These are phyloP conservation scores for Protomyces macrosporus DNA, from an alignment of 1,139 yeast genomes.

Conservation along the genomic window DNA sequence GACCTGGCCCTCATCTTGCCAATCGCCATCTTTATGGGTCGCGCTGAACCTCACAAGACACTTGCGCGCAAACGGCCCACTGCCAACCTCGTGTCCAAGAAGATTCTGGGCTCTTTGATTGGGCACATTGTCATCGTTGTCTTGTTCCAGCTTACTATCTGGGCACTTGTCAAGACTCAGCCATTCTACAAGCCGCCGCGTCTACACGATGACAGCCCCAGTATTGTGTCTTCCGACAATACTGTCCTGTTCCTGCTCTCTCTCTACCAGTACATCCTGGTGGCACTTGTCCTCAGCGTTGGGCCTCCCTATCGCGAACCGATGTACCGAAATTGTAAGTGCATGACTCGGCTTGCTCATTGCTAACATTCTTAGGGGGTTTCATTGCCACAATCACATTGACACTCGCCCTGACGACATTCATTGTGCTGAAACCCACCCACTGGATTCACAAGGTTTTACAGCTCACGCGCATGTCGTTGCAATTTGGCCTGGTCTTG, in stretches of 20 bases:
- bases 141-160: slow-evolving; percentile 60
- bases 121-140: slow-evolving; percentile 63
- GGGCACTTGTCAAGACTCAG: slow-evolving; percentile 52
- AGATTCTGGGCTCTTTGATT: slow-evolving; percentile 71
- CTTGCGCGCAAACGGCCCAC: slow-evolving; percentile 76
- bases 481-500: slow-evolving; percentile 50
- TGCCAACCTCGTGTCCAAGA: slow-evolving; percentile 85
- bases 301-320: slow-evolving; percentile 96
- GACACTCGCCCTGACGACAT: slow-evolving; percentile 20
- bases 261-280: slow-evolving; percentile 80
- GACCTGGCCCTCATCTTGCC: slow-evolving; percentile 87
- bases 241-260: slow-evolving; percentile 75
- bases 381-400: slow-evolving; percentile 34
- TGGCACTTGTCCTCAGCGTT: slow-evolving; percentile 73
- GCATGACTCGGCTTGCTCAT: slow-evolving; percentile 49
- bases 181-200: slow-evolving; percentile 68
- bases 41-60: slow-evolving; percentile 73
- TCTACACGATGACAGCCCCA: slow-evolving; percentile 56
- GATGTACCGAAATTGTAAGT: slow-evolving; percentile 48
- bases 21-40: slow-evolving; percentile 90
- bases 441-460: slow-evolving; percentile 28
- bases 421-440: slow-evolving; percentile 27
- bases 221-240: slow-evolving; percentile 82
- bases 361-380: slow-evolving; percentile 54
- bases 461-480: slow-evolving; percentile 61